These are phyloP conservation scores for Backusella westeae DNA, from an alignment of 192 early-diverging fungal species.

Conservation along the genomic window DNA sequence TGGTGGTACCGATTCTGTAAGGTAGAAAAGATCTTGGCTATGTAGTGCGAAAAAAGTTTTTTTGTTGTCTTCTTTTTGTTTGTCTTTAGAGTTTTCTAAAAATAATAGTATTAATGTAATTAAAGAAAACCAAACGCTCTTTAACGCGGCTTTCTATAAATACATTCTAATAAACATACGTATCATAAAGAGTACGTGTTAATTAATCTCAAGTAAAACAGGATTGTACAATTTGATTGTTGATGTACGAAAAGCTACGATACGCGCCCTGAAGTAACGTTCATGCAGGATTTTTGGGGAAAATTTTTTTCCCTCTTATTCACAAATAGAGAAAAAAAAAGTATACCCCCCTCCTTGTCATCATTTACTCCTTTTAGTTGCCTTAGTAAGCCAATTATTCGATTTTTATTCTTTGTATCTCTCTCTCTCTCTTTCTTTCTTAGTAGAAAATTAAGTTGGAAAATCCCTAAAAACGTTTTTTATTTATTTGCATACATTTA, in stretches of 20 bases:
- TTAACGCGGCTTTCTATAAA: neutral
- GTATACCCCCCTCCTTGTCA: neutral
- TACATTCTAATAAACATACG: neutral
- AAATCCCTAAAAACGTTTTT: conserved; percentile 1
- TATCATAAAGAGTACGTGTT: neutral
- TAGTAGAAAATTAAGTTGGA: neutral
- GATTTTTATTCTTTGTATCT: conserved; percentile 4
- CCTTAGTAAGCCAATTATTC: neutral
- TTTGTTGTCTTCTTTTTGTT: too few species aligned
- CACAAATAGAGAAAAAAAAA: neutral
- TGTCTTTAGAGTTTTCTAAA: neutral
- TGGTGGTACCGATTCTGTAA: neutral
- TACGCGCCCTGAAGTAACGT: neutral
- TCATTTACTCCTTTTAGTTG: neutral
- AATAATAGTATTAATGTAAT: neutral
- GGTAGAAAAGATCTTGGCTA: neutral
- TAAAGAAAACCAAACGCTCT: neutral
- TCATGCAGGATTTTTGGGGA: neutral
- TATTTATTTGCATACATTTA: conserved; percentile 5
- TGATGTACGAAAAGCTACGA: neutral
- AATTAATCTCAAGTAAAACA: neutral
- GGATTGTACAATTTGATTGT: neutral
- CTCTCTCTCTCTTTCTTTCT: neutral
- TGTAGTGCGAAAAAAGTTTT: neutral
- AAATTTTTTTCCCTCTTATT: neutral